A percentile compares a stretch with the other conserved stretches of the same genome.
Conservation (phyloP, 2,329 filamentous ascomycete genomes). For the Hypoxylon sp. region DNA sequence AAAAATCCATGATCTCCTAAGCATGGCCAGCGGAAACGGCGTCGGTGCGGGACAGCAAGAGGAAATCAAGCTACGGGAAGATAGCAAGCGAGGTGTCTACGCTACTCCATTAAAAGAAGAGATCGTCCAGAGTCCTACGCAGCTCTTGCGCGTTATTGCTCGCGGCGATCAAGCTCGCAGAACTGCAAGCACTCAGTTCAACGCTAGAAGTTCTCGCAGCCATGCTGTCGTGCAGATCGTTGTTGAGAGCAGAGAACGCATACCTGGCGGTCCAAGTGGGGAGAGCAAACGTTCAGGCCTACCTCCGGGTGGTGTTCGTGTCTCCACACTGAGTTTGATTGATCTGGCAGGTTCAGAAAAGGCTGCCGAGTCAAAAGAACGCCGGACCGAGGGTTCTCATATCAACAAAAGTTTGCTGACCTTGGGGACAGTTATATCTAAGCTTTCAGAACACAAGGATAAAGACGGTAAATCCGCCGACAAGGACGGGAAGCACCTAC, state of each 20-base stretch:
- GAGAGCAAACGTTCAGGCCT: constrained; percentile 79
- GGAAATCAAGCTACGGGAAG: constrained; percentile 97
- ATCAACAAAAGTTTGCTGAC: constrained; percentile 99
- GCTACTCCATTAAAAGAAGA: constrained; percentile 97
- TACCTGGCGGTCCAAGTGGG: constrained; percentile 67
- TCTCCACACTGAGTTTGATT: constrained; percentile 95
- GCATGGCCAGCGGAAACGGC: constrained; percentile 74
- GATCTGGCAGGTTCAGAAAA: constrained; percentile 97
- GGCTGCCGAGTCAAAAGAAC: constrained; percentile 94
- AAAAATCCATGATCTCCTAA: constrained; percentile 93
- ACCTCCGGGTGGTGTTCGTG: constrained; percentile 88
- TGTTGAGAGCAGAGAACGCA: constrained; percentile 93
- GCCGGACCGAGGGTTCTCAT: constrained; percentile 93
- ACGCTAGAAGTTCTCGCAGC: constrained; percentile 94
- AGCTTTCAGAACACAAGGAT: constrained; percentile 90
- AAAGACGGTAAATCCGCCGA: constrained; percentile 80
- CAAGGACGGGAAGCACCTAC: constrained; percentile 91
- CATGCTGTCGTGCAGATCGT: constrained; percentile 99
- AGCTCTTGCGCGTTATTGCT: constrained; percentile 93
- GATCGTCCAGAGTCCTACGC: constrained; percentile 97
- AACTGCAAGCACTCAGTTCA: constrained; percentile 96
- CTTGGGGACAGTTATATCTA: constrained; percentile 93
- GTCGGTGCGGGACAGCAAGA: constrained; percentile 75
- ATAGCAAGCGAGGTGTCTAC: constrained; percentile 96
- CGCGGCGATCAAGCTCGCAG: constrained; percentile 91